These are phyloP conservation scores for Ambrosiella xylebori DNA, from an alignment of 2,329 filamentous ascomycete genomes.

Conservation along the genomic window DNA sequence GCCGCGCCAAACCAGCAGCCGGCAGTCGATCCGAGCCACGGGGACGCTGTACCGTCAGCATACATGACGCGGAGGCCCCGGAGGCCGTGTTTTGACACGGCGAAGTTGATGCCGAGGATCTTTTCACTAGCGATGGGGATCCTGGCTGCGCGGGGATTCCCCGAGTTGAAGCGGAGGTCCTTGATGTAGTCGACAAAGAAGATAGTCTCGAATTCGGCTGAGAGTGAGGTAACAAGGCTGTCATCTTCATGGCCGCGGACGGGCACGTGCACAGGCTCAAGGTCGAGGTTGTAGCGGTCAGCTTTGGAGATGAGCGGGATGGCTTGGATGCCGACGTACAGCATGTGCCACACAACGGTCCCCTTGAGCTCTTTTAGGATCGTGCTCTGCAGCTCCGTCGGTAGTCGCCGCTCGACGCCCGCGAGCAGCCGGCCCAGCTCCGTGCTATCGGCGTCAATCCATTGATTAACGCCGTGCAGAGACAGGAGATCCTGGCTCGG, in stretches of 20 bases:
- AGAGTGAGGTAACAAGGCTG: neutral
- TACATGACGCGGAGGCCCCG: constrained; percentile 11
- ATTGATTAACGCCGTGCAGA: neutral
- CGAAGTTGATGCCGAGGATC: constrained; percentile 9
- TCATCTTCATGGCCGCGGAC: constrained; percentile 4
- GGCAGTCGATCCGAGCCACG: constrained; percentile 8
- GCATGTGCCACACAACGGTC: constrained; percentile 10
- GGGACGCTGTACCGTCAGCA: constrained; percentile 8
- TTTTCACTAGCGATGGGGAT: neutral
- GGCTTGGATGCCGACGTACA: constrained; percentile 7
- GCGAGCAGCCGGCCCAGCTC: constrained; percentile 6
- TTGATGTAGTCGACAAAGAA: constrained; percentile 12
- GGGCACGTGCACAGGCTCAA: constrained; percentile 2
- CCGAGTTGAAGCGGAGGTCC: constrained; percentile 3
- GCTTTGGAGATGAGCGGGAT: constrained; percentile 8
- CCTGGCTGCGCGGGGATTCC: neutral
- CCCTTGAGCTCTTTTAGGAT: constrained; percentile 2
- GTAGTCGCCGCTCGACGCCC: constrained; percentile 1
- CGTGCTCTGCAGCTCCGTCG: constrained; percentile 7
- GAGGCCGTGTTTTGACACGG: constrained; percentile 11
- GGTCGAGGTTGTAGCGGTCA: constrained; percentile 9
- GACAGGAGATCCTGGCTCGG: constrained; percentile 11
- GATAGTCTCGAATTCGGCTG: constrained; percentile 6
- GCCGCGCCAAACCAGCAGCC: constrained; percentile 11
- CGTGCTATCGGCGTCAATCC: neutral